A percentile compares a stretch with the other conserved stretches of the same genome.
Evolutionary conservation across 2,329 filamentous ascomycete genomes (phyloP).

Genomic region (Penicillium sp.): DNA sequence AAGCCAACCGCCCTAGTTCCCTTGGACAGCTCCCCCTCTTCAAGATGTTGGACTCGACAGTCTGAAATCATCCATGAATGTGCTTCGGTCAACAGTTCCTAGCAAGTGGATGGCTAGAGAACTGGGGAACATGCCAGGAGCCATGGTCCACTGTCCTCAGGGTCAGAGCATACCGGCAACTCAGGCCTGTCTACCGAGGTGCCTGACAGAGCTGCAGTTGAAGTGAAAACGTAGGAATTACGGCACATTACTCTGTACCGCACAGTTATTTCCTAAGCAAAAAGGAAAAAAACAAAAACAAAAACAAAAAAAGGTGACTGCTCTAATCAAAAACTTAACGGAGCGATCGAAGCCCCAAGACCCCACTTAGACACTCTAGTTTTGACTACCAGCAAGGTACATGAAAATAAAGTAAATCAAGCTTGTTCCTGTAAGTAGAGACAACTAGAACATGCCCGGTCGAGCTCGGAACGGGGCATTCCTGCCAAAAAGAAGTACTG

Average conservation of each 20-base stretch:
- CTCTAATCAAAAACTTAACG: not conserved
- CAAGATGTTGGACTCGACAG: slow-evolving; percentile 11
- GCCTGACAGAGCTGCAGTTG: not conserved
- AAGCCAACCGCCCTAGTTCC: slow-evolving; percentile 3
- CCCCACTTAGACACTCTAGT: slow-evolving; percentile 11
- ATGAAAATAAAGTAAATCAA: not conserved
- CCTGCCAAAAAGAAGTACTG: slow-evolving; percentile 7
- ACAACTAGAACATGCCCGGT: not conserved
- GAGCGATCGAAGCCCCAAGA: not conserved
- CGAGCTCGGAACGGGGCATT: slow-evolving; percentile 10
- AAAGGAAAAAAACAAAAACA: not conserved
- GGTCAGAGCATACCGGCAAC: slow-evolving; percentile 10
- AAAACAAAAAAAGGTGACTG: not conserved
- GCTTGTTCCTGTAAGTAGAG: not conserved
- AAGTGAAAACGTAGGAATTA: not conserved
- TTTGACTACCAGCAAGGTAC: slow-evolving; percentile 7
- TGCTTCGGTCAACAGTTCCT: slow-evolving; percentile 21
- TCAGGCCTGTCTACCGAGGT: not conserved
- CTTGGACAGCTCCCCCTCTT: not conserved
- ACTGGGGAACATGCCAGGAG: not conserved
- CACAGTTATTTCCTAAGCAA: not conserved
- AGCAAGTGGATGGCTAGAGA: slow-evolving; percentile 6
- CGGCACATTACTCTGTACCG: not conserved
- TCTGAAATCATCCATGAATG: slow-evolving; percentile 15
- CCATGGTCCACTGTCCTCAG: slow-evolving; percentile 9